phyloP scores from a whole-genome alignment of 2,329 filamentous ascomycete species.

The Diplodia seriata region DNA sequence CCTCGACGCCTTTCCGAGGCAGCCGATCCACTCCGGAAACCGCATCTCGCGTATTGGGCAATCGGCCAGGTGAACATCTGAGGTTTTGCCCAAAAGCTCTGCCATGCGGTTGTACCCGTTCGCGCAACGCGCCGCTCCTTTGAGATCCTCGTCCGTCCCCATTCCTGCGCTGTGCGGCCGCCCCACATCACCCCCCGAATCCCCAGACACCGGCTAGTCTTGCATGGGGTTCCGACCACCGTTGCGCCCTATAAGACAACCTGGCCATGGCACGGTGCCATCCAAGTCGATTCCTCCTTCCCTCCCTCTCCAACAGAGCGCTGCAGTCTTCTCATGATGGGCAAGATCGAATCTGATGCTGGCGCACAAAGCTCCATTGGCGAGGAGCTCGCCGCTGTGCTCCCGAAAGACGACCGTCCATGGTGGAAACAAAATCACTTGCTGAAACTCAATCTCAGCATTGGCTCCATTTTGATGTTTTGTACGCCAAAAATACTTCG shows the following conservation, averaged over 20 bases:
- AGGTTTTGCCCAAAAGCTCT: background rate
- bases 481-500: background rate
- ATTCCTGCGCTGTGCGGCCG: slow-evolving; percentile 14
- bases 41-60: background rate
- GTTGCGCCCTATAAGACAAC: slow-evolving; percentile 6
- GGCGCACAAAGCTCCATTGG: background rate
- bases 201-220: slow-evolving; percentile 19
- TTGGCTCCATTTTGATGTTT: slow-evolving; percentile 18
- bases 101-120: slow-evolving; percentile 16
- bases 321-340: background rate
- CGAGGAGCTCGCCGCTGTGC: slow-evolving; percentile 15
- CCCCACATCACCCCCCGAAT: slow-evolving; percentile 19
- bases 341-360: background rate
- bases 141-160: slow-evolving; percentile 20
- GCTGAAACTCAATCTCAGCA: slow-evolving; percentile 22
- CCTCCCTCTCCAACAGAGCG: background rate
- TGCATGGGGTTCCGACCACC: slow-evolving; percentile 13
- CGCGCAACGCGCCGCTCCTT: slow-evolving; percentile 18
- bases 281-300: background rate
- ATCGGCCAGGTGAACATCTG: background rate
- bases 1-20: background rate
- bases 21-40: background rate
- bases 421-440: slow-evolving; percentile 25
- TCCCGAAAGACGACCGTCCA: slow-evolving; percentile 8
- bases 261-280: background rate